Evolutionary conservation across 331 rosid species (phyloP).

Genomic region (Pyracantha coccinea): DNA sequence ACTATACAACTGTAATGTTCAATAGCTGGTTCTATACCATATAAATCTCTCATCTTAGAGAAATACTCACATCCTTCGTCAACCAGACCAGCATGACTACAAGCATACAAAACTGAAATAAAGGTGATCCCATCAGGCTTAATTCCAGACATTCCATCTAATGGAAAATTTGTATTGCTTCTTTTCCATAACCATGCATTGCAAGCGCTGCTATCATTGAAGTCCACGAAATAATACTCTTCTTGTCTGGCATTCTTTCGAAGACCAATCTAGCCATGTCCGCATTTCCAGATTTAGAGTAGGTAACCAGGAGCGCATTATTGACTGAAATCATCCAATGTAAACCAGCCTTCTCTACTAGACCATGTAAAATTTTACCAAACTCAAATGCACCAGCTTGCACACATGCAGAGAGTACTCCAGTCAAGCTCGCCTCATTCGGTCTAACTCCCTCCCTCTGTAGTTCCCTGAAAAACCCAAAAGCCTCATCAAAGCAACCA

Average conservation of each 20-base stretch:
- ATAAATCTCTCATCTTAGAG: constrained; percentile 46
- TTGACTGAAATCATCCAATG: constrained; percentile 54
- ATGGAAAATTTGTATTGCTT: constrained; percentile 52
- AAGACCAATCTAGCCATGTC: constrained; percentile 62
- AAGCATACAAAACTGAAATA: constrained; percentile 71
- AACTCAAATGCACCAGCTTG: constrained; percentile 80
- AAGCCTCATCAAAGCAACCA: constrained; percentile 58
- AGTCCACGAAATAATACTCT: constrained; percentile 70
- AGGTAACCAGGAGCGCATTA: constrained; percentile 67
- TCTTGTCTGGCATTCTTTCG: constrained; percentile 36
- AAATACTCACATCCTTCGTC: constrained; percentile 56
- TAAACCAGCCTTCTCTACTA: constrained; percentile 59
- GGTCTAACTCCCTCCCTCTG: constrained; percentile 35
- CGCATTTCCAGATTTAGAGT: constrained; percentile 60
- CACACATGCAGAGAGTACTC: constrained; percentile 72
- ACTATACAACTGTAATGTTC: constrained; percentile 93
- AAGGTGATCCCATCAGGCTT: constrained; percentile 64
- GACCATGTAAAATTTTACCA: constrained; percentile 58
- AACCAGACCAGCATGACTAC: constrained; percentile 76
- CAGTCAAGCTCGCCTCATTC: constrained; percentile 75
- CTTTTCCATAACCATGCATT: constrained; percentile 79
- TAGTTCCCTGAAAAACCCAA: constrained; percentile 64
- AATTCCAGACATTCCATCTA: constrained; percentile 57
- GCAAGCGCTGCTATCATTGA: constrained; percentile 71
- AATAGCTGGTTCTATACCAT: constrained; percentile 52